Evolutionary conservation across 2,329 filamentous ascomycete genomes (phyloP).

Genomic region (Fonsecaea pedrosoi): DNA sequence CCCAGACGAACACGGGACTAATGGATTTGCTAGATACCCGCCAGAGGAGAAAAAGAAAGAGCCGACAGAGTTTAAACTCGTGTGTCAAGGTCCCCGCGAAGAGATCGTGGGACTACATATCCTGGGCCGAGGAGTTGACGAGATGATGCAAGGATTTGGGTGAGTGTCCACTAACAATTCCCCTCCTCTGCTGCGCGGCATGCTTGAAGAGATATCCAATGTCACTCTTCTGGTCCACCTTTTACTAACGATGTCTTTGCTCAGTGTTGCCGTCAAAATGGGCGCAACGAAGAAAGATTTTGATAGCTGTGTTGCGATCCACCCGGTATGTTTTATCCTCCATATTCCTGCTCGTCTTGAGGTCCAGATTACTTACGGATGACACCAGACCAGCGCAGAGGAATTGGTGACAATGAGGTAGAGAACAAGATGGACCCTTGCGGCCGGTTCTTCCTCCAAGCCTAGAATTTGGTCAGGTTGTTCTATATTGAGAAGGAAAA

Average conservation of each 20-base stretch:
- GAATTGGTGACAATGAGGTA: constrained; percentile 59
- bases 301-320: constrained; percentile 76
- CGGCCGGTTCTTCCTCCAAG: not conserved
- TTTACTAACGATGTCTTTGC: not conserved
- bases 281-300: constrained; percentile 79
- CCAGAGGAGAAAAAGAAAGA: constrained; percentile 57
- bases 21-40: constrained; percentile 53
- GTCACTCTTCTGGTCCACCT: constrained; percentile 41
- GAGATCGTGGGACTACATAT: constrained; percentile 60
- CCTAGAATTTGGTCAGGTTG: not conserved
- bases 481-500: not conserved
- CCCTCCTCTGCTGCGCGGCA: not conserved
- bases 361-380: constrained; percentile 17
- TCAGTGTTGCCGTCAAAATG: constrained; percentile 72
- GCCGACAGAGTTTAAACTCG: constrained; percentile 59
- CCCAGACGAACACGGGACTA: constrained; percentile 32
- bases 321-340: constrained; percentile 55
- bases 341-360: not conserved
- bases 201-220: not conserved
- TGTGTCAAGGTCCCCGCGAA: constrained; percentile 57
- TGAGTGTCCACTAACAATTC: constrained; percentile 1
- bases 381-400: constrained; percentile 67
- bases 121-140: constrained; percentile 55
- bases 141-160: constrained; percentile 79
- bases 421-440: not conserved